Base-by-base conservation (phyloP, 306 rosid genomes). In the Acacia melanoxylon region DNA sequence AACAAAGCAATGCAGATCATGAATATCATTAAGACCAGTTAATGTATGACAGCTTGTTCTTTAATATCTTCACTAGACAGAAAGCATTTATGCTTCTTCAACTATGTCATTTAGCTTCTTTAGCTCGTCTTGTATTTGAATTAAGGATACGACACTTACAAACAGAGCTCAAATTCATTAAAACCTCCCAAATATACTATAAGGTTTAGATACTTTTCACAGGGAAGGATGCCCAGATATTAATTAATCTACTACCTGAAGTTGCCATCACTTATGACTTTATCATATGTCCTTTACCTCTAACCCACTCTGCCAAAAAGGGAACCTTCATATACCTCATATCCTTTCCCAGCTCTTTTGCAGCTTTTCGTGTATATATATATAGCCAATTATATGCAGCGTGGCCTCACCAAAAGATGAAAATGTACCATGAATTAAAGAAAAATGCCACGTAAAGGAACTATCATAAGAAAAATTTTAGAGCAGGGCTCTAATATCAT, bases 381-480 rank as follows among this genome's bases (percentile, higher is more conserved):
- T 92, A 78, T 96, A 96, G 79, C 99, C 99, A 81, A 96, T 96
- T 45, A 97, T 96, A 84, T 96, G 97, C 76, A 96, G 90, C 99
- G 92, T 96, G 79, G 98, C 97, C 90, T 93, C 98, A 27, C 99
- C 98, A 85, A 96, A 96, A 87, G 97, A 97, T 92, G 87, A 85
- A 78, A 71, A 63, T 41, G 56, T 83, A 63, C 61, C 19, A 80
- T 29, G 42, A 78, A 66, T 85, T 51, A 62, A 68, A 5, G 19
- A 62, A 37, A 77, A 75, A 71, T 14, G 61, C 52, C 69, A 81
- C 16, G 68, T 17, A 42, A 45, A 84, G 59, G 52, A 37, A 49
- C 35, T 58, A 74, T 61, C 24, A 46, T 35, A 68, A 25, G 37
- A 12, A 13, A 9, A 25, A 62, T 24, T 62, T 27, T 22, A 54